These are phyloP conservation scores for Blastocystis sp. DNA, from an alignment of 352 stramenopile genomes.

Conservation along the genomic window DNA sequence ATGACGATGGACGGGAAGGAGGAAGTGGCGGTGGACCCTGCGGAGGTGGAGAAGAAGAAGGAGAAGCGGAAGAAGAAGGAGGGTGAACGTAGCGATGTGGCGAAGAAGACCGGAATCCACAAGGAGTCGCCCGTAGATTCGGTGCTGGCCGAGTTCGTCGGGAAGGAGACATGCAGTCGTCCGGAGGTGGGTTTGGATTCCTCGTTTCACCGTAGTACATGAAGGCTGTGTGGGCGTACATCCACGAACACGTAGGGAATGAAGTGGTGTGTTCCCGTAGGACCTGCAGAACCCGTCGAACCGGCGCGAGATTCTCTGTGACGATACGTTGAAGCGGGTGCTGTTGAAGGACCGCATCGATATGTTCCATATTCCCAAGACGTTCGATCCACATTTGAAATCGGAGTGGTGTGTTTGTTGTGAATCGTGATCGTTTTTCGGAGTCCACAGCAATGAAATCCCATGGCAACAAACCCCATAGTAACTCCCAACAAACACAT, in stretches of 20 bases:
- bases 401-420: neutral
- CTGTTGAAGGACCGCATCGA: constrained; percentile 62
- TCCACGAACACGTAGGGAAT: constrained; percentile 70
- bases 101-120: neutral
- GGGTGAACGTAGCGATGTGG: neutral
- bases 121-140: neutral
- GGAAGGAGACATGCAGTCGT: neutral
- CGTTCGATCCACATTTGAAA: neutral
- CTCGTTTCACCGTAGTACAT: constrained; percentile 61
- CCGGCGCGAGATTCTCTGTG: constrained; percentile 80
- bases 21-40: neutral
- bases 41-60: neutral
- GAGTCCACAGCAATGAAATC: neutral
- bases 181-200: neutral
- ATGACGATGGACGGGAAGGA: neutral
- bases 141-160: neutral
- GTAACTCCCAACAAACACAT: neutral
- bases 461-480: too few relatives aligned
- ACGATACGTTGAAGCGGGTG: constrained; percentile 68
- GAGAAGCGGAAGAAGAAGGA: neutral
- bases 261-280: neutral
- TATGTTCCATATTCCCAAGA: constrained; percentile 58
- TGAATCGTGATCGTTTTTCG: neutral
- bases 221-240: constrained; percentile 87
- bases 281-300: constrained; percentile 83